phyloP scores from a whole-genome alignment of 2,329 filamentous ascomycete species.

The Sclerotinia borealis region DNA sequence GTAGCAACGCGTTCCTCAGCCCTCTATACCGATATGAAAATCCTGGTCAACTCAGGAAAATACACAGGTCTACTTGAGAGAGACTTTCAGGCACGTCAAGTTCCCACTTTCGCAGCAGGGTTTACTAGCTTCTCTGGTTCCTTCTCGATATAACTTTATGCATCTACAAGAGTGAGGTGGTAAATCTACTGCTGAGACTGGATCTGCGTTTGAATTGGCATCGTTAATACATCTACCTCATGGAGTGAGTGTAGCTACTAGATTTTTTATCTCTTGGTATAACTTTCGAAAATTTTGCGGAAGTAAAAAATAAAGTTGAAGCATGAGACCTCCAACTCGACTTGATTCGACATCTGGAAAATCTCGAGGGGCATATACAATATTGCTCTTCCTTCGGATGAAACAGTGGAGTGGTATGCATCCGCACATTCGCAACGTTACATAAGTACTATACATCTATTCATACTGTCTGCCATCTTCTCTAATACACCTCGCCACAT shows the following conservation, averaged over 20 bases:
- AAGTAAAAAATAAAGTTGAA: background rate
- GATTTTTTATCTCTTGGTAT: background rate
- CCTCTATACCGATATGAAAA: slow-evolving; percentile 65
- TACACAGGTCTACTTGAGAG: slow-evolving; percentile 18
- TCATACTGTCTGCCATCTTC: background rate
- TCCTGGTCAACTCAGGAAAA: slow-evolving; percentile 47
- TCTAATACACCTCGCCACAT: background rate
- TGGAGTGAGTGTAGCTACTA: background rate
- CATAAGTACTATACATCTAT: background rate
- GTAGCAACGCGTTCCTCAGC: slow-evolving; percentile 70
- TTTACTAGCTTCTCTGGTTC: slow-evolving; percentile 2
- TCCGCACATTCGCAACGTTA: background rate
- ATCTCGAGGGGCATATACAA: background rate
- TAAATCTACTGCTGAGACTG: slow-evolving; percentile 3
- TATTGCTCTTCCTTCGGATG: background rate
- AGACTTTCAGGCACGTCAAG: slow-evolving; percentile 11
- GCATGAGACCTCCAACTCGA: background rate
- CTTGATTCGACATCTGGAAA: background rate
- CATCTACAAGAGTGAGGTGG: background rate
- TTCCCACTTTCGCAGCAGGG: slow-evolving; percentile 7
- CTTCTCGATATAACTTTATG: background rate
- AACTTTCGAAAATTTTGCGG: background rate
- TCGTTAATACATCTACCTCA: background rate
- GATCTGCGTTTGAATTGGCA: background rate
- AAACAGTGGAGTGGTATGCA: background rate